Percentiles rank a stretch among this genome's conserved stretches.
Evolutionary conservation across 176 grass and related monocot genomes (phyloP).

Genomic region (Areca catechu): DNA sequence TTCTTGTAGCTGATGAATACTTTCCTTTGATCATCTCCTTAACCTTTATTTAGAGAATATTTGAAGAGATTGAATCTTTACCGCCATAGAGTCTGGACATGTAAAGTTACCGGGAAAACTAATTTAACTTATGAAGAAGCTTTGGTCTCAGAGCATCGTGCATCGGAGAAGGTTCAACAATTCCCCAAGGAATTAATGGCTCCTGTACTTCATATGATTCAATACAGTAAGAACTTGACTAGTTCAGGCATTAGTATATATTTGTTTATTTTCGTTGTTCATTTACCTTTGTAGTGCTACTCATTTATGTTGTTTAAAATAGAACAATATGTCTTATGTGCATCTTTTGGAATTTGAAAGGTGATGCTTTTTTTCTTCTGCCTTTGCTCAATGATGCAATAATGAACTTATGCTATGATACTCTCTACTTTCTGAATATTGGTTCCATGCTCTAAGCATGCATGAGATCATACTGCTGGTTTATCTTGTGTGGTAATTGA

Average conservation of each 20-base stretch:
- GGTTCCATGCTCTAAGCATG: too few relatives aligned
- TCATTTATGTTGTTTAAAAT: constrained; percentile 9
- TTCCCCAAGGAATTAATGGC: constrained; percentile 53
- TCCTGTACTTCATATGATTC: constrained; percentile 63
- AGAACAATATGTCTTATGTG: too few relatives aligned
- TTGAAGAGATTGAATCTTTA: constrained; percentile 76
- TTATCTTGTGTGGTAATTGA: too few relatives aligned
- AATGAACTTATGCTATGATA: too few relatives aligned
- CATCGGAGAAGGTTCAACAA: constrained; percentile 65
- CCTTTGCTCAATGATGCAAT: too few relatives aligned
- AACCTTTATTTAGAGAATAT: constrained; percentile 56
- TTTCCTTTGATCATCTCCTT: constrained; percentile 30
- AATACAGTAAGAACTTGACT: constrained; percentile 53
- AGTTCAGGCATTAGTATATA: too few relatives aligned
- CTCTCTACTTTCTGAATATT: too few relatives aligned
- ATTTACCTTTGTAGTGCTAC: constrained; percentile 12
- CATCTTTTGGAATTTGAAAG: too few relatives aligned
- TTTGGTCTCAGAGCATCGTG: constrained; percentile 58
- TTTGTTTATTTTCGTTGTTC: background rate
- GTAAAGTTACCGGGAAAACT: constrained; percentile 71
- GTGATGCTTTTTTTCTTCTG: too few relatives aligned
- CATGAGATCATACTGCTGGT: too few relatives aligned
- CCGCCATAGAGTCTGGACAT: constrained; percentile 57
- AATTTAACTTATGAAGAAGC: constrained; percentile 92
- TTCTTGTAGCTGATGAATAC: background rate